phyloP scores from a whole-genome alignment of 805 yeast species.

The Starmera quercuum region DNA sequence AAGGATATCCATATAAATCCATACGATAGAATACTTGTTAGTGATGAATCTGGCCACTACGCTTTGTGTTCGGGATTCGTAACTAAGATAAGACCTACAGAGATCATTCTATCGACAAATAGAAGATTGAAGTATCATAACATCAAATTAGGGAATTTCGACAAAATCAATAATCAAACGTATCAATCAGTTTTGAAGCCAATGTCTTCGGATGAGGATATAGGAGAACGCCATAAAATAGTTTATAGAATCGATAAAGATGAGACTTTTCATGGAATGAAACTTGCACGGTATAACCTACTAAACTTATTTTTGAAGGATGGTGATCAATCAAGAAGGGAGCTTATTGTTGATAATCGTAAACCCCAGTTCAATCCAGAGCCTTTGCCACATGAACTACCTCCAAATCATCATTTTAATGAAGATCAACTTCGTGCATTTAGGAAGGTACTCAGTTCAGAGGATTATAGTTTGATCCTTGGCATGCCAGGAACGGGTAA shows the following conservation, averaged over 20 bases:
- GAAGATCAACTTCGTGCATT: conserved; percentile 68
- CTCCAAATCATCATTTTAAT: conserved; percentile 37
- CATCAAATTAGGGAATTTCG: conserved; percentile 30
- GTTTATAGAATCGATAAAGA: conserved; percentile 73
- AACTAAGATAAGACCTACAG: conserved; percentile 30
- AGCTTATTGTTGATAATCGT: conserved; percentile 24
- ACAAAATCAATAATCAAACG: conserved; percentile 36
- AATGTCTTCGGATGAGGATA: conserved; percentile 7
- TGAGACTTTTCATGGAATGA: conserved; percentile 66
- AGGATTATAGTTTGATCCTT: conserved; percentile 72
- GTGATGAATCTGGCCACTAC: conserved; percentile 77
- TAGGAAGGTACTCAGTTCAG: conserved; percentile 49
- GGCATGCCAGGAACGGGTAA: conserved; percentile 99
- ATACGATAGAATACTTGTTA: conserved; percentile 61
- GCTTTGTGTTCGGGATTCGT: conserved; percentile 63
- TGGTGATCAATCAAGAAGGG: conserved; percentile 26
- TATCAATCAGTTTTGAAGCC: conserved; percentile 39
- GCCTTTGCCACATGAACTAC: conserved; percentile 15
- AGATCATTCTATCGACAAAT: conserved; percentile 42
- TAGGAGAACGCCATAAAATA: conserved; percentile 4
- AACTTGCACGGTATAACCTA: conserved; percentile 69
- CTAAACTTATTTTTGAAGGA: conserved; percentile 52
- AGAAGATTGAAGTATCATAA: conserved; percentile 40
- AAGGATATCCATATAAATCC: conserved; percentile 40
- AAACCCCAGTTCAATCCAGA: conserved; percentile 20